phyloP scores from a whole-genome alignment of 2,329 filamentous ascomycete species.

The Lomentospora prolificans region DNA sequence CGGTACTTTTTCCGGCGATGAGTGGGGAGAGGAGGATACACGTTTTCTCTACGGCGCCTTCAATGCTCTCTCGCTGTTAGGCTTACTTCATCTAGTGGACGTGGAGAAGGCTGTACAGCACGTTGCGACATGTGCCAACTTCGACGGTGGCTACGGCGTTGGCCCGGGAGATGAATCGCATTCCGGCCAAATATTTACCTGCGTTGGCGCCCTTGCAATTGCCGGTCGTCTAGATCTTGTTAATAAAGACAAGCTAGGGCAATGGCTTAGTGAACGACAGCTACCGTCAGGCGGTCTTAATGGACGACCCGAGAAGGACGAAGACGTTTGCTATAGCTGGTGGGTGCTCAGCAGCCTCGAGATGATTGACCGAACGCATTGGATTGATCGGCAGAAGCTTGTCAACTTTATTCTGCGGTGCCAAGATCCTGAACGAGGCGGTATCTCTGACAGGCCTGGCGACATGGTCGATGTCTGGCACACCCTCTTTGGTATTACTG shows the following conservation, averaged over 20 bases:
- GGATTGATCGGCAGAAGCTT: conserved; percentile 81
- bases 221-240: conserved; percentile 73
- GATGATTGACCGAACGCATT: conserved; percentile 80
- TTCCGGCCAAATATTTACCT: conserved; percentile 91
- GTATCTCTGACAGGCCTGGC: conserved; percentile 81
- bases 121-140: conserved; percentile 76
- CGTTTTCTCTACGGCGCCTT: conserved; percentile 87
- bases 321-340: conserved; percentile 98
- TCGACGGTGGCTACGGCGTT: conserved; percentile 89
- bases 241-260: conserved; percentile 69
- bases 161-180: conserved; percentile 88
- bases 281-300: conserved; percentile 81
- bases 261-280: conserved; percentile 91
- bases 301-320: conserved; percentile 86
- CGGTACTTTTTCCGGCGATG: conserved; percentile 85
- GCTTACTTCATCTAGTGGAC: conserved; percentile 62
- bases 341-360: conserved; percentile 90
- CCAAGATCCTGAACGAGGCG: conserved; percentile 77
- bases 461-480: conserved; percentile 98
- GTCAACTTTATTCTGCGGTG: conserved; percentile 74
- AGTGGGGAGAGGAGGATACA: conserved; percentile 95
- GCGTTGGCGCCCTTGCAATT: conserved; percentile 77
- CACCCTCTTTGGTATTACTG: conserved; percentile 80
- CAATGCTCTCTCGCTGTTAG: conserved; percentile 78
- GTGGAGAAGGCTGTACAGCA: conserved; percentile 71